Conservation (phyloP, 768 basidiomycete genomes). For the Lactifluus volemus region DNA sequence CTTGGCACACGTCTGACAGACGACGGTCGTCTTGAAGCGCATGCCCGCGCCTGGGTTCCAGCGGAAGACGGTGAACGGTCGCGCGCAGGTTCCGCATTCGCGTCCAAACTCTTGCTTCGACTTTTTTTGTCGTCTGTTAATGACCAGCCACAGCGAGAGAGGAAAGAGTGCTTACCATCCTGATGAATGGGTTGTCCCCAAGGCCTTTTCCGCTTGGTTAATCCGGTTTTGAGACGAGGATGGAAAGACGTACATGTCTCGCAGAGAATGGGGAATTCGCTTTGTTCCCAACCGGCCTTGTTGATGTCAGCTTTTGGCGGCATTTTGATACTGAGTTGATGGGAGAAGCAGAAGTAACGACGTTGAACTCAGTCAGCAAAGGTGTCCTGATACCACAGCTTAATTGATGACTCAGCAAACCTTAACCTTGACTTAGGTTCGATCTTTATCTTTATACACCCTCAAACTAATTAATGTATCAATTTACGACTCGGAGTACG, state of each 20-base stretch:
- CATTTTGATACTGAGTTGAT: conserved; percentile 29
- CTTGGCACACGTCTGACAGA: conserved; percentile 96
- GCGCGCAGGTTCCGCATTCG: conserved; percentile 94
- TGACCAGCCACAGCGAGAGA: neutral
- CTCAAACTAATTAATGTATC: too few relatives aligned
- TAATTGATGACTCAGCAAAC: conserved; percentile 5
- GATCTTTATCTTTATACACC: neutral
- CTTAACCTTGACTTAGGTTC: neutral
- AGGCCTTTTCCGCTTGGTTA: conserved; percentile 42
- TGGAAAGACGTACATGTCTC: conserved; percentile 64
- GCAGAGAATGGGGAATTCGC: conserved; percentile 89
- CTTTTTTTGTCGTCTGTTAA: conserved; percentile 24
- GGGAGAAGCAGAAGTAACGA: neutral
- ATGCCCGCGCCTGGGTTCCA: conserved; percentile 96
- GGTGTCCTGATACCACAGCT: neutral
- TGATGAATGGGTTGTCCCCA: conserved; percentile 84
- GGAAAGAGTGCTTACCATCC: conserved; percentile 58
- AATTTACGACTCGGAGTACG: conserved; percentile 27
- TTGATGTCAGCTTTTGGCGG: conserved; percentile 87
- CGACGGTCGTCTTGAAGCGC: conserved; percentile 93
- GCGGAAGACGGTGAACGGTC: conserved; percentile 94
- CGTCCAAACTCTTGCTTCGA: conserved; percentile 95
- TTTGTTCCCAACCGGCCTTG: conserved; percentile 91
- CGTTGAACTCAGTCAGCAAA: neutral
- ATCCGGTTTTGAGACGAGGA: neutral